Conservation (phyloP, 768 basidiomycete species). For the Podaxis sp. region DNA sequence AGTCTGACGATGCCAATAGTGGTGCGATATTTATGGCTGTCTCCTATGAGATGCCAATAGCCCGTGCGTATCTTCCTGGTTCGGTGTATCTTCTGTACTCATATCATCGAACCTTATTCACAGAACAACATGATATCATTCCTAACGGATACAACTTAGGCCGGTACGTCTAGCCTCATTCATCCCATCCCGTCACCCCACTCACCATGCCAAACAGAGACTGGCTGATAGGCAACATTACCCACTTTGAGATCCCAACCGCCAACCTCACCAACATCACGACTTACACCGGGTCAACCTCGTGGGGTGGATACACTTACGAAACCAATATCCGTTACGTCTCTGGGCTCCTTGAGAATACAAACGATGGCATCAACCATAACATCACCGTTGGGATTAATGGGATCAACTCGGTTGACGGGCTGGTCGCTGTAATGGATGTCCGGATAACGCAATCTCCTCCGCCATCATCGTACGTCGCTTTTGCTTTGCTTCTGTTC, state of each 20-base stretch:
- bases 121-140: constrained; percentile 70
- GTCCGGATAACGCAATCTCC: constrained; percentile 58
- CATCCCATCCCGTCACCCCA: not conserved
- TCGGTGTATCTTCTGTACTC: not conserved
- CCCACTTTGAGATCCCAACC: constrained; percentile 48
- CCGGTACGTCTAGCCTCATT: constrained; percentile 39
- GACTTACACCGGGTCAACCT: constrained; percentile 63
- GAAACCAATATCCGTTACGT: constrained; percentile 67
- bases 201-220: constrained; percentile 47
- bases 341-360: constrained; percentile 68
- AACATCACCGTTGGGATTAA: constrained; percentile 49
- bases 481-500: not conserved
- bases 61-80: constrained; percentile 35
- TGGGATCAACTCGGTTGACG: constrained; percentile 72
- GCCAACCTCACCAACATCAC: constrained; percentile 53
- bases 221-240: constrained; percentile 84
- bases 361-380: constrained; percentile 72
- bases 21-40: constrained; percentile 75
- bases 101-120: not conserved
- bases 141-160: constrained; percentile 81
- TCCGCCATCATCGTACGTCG: constrained; percentile 30
- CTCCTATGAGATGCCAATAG: constrained; percentile 71
- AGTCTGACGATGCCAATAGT: constrained; percentile 30
- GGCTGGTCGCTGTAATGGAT: constrained; percentile 76
- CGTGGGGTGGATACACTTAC: constrained; percentile 71